Base-by-base conservation (phyloP, 495 filamentous ascomycete species). In the Barbatosphaeria neglecta region DNA sequence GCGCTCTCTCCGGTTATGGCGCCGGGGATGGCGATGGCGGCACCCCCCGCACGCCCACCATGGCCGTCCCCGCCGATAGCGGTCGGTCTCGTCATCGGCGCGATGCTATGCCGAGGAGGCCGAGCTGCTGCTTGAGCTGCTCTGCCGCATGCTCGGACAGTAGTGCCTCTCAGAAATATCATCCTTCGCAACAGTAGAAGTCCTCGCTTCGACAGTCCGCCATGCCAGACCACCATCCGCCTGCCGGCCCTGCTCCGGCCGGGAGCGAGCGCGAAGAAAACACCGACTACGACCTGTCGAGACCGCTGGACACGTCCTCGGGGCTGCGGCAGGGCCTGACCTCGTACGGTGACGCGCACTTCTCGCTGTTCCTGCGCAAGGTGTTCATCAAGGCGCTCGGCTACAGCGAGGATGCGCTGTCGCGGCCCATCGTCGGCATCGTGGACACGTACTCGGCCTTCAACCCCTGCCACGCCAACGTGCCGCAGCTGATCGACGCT, bases 381-480 rank as follows among this genome's bases (percentile, higher is more conserved):
- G 79, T 77, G 22, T 84, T 83, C 56, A 82, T 84, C 62, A 84
- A 84, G 54, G 77, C 79, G 1, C 63, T 82, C 0, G 81, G 81
- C 10, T 83, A 82, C 63, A 73, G 73, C 43, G 80, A 83, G 54
- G 80, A 82, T 48, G 75, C 81, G 0, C 74, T 83, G 17, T 77
- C 76, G 0, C 66, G 78, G 1, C 80, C 81, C 2, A 79, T 83
- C 44, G 67, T 84, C 20, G 80, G 80, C 18, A 74, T 84, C 48
- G 75, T 80, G 59, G 81, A 83, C 60, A 83, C 81, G 0, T 73
- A 69, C 50, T 84, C 81, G 0, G 65, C 67, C 22, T 82, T 82
- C 63, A 84, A 83, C 59, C 78, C 81, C 4, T 84, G 81, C 53
- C 80, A 84, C 46, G 77, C 75, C 47, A 82, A 83, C 57, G 66